These are phyloP conservation scores for Mariannaea sp. DNA, from an alignment of 2,329 filamentous ascomycete genomes.

Conservation along the genomic window DNA sequence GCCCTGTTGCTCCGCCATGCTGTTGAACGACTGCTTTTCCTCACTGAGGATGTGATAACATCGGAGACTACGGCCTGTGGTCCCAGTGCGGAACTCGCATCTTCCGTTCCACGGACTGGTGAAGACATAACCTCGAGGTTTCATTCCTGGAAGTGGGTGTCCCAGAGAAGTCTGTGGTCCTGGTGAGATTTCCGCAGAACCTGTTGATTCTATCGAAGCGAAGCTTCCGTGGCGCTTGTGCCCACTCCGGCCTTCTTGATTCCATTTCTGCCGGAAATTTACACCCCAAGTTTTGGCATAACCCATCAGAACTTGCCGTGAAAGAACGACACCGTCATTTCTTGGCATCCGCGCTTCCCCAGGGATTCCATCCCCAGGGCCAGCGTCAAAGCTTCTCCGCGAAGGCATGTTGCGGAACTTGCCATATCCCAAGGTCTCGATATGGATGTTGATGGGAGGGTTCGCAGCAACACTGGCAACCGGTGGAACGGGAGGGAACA, in stretches of 20 bases:
- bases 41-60: conserved; percentile 73
- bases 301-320: conserved; percentile 62
- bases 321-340: conserved; percentile 48
- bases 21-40: conserved; percentile 47
- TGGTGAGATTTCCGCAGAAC: conserved; percentile 39
- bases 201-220: conserved; percentile 40
- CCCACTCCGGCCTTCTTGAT: conserved; percentile 37
- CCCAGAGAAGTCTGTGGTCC: conserved; percentile 40
- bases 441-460: conserved; percentile 55
- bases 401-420: conserved; percentile 59
- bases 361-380: conserved; percentile 22
- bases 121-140: conserved; percentile 74
- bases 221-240: conserved; percentile 40
- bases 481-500: conserved; percentile 32
- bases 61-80: conserved; percentile 73
- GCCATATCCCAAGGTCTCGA: conserved; percentile 61
- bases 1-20: conserved; percentile 47
- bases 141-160: conserved; percentile 53
- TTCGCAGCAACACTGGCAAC: conserved; percentile 27
- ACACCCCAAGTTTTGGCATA: conserved; percentile 57
- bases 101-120: conserved; percentile 83
- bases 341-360: conserved; percentile 17
- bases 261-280: conserved; percentile 53
- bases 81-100: conserved; percentile 83
- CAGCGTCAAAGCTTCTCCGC: conserved; percentile 43